Evolutionary conservation across 805 yeast species (phyloP).

Genomic region (Kluyveromyces dobzhanskii): DNA sequence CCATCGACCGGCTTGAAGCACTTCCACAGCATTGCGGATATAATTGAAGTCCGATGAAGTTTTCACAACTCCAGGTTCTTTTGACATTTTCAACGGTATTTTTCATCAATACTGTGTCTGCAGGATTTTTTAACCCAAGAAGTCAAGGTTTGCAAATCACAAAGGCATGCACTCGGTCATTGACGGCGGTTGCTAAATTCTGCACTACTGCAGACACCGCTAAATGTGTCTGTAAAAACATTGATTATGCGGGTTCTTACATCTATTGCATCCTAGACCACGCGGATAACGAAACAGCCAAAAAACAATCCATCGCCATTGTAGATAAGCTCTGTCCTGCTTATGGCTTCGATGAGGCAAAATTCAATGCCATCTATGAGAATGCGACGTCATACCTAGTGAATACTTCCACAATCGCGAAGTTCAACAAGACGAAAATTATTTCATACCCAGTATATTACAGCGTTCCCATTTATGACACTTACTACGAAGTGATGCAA

Average conservation of each 20-base stretch:
- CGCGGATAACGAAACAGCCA: conserved; percentile 3
- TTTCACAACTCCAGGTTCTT: no score
- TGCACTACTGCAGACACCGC: background rate
- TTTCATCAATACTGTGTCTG: no score
- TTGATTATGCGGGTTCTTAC: conserved; percentile 22
- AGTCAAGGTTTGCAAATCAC: no score
- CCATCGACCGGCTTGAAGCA: no score
- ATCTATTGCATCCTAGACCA: conserved; percentile 18
- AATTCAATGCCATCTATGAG: conserved; percentile 9
- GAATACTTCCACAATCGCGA: conserved; percentile 20
- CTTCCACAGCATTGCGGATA: no score
- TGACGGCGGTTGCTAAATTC: background rate
- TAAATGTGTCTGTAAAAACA: conserved; percentile 18
- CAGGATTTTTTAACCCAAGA: no score
- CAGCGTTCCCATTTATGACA: conserved; percentile 1
- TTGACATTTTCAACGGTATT: no score
- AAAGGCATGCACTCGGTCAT: background rate
- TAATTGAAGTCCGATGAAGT: no score
- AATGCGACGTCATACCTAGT: conserved; percentile 24
- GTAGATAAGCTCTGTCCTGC: conserved; percentile 14
- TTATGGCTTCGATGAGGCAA: conserved; percentile 27
- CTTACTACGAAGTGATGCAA: conserved; percentile 19
- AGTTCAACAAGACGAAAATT: conserved; percentile 27
- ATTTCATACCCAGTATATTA: conserved; percentile 13
- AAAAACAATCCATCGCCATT: background rate